A percentile compares a stretch with the other conserved stretches of the same genome.
Evolutionary conservation across 352 stramenopile genomes (phyloP).

Genomic region (Pythium aristosporum): DNA sequence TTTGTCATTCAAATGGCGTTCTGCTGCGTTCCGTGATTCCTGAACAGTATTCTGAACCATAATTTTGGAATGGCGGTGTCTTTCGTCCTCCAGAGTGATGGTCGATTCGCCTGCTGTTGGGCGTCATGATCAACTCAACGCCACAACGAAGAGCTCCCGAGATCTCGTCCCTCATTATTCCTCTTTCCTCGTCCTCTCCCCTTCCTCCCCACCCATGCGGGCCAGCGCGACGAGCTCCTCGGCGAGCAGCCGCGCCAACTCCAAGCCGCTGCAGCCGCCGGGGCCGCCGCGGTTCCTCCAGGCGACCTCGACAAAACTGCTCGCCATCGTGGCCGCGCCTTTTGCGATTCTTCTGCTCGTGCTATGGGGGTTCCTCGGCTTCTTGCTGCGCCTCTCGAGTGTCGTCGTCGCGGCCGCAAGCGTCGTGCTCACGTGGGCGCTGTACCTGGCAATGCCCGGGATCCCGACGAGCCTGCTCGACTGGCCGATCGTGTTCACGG

Average conservation of each 20-base stretch:
- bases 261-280: conserved; percentile 17
- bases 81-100: neutral
- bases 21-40: too few relatives aligned
- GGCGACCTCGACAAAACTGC: conserved; percentile 4
- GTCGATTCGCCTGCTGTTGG: conserved; percentile 8
- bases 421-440: conserved; percentile 34
- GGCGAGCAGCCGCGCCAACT: conserved; percentile 1
- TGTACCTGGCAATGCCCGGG: conserved; percentile 57
- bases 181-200: neutral
- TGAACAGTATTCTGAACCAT: neutral
- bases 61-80: neutral
- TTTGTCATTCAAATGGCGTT: too few relatives aligned
- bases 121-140: conserved; percentile 2
- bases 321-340: conserved; percentile 43
- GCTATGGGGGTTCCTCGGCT: conserved; percentile 54
- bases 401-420: conserved; percentile 33
- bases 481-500: conserved; percentile 56
- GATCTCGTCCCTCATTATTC: neutral
- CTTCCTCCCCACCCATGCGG: neutral
- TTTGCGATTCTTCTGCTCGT: conserved; percentile 47
- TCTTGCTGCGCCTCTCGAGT: conserved; percentile 45
- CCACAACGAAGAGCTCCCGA: neutral
- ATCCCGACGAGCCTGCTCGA: conserved; percentile 49
- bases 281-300: conserved; percentile 15
- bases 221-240: conserved; percentile 12